Evolutionary conservation across 495 filamentous ascomycete species (phyloP).

Genomic region (Collariella sp.): DNA sequence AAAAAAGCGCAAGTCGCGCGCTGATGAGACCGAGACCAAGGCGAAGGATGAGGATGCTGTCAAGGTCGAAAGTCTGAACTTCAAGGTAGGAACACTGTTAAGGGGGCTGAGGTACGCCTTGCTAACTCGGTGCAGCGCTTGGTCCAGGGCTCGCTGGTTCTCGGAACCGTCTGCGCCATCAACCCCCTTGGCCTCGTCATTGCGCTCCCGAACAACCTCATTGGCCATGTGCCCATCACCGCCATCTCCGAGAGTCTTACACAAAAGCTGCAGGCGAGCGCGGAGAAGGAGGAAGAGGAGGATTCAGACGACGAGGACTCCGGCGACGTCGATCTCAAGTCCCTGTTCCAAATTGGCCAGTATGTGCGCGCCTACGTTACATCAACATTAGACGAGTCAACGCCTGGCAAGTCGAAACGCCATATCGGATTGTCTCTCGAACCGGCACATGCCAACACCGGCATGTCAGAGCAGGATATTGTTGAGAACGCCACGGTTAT

Average conservation of each 20-base stretch:
- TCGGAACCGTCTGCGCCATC: slow-evolving; percentile 79
- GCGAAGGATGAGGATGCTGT: slow-evolving; percentile 49
- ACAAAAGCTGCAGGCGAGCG: slow-evolving; percentile 54
- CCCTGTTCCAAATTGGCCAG: slow-evolving; percentile 74
- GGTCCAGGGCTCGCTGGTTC: slow-evolving; percentile 70
- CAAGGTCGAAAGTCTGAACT: slow-evolving; percentile 79
- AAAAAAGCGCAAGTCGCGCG: slow-evolving; percentile 49
- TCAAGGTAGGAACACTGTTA: slow-evolving; percentile 54
- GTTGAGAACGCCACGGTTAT: slow-evolving; percentile 68
- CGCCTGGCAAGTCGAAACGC: slow-evolving; percentile 57
- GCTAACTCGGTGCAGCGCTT: slow-evolving; percentile 56
- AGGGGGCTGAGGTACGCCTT: not conserved
- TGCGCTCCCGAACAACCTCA: slow-evolving; percentile 84
- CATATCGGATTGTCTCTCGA: slow-evolving; percentile 77
- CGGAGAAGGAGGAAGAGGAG: slow-evolving; percentile 46
- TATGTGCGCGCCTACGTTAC: slow-evolving; percentile 80
- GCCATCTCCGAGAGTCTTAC: slow-evolving; percentile 60
- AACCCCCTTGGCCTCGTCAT: slow-evolving; percentile 67
- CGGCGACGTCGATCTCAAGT: slow-evolving; percentile 57
- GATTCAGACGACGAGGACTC: slow-evolving; percentile 38
- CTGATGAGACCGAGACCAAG: slow-evolving; percentile 35
- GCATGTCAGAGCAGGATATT: slow-evolving; percentile 59
- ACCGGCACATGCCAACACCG: slow-evolving; percentile 65
- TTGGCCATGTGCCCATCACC: slow-evolving; percentile 84
- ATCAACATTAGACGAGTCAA: slow-evolving; percentile 56